phyloP scores from a whole-genome alignment of 768 basidiomycete genomes.

The Hirschioporus abietinus region DNA sequence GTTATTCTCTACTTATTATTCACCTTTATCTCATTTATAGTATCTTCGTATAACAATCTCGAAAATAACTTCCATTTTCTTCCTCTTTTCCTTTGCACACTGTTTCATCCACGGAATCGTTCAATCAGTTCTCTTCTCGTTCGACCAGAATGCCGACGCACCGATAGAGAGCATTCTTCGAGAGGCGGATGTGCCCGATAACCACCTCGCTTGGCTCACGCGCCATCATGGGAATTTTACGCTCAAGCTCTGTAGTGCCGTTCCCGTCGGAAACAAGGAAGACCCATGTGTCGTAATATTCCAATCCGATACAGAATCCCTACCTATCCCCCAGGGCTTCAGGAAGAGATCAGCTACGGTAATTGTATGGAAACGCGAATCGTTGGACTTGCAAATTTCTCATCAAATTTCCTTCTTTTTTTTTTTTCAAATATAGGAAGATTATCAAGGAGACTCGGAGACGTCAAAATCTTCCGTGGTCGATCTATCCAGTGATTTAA shows the following conservation, averaged over 20 bases:
- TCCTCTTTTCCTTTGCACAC: slow-evolving; percentile 44
- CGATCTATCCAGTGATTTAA: neutral
- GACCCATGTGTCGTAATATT: slow-evolving; percentile 15
- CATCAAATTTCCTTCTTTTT: too few relatives aligned
- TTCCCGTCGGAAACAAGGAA: slow-evolving; percentile 29
- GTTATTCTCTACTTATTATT: neutral
- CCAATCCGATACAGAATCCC: slow-evolving; percentile 3
- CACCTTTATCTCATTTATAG: slow-evolving; percentile 12
- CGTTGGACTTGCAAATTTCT: neutral
- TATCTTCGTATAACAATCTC: slow-evolving; percentile 27
- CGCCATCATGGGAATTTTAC: slow-evolving; percentile 23
- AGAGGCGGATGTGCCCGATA: slow-evolving; percentile 28
- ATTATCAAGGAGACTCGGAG: neutral
- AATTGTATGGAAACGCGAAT: neutral
- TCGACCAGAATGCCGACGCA: slow-evolving; percentile 36
- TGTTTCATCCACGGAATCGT: slow-evolving; percentile 49
- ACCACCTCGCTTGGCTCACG: slow-evolving; percentile 26
- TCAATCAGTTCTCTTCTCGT: slow-evolving; percentile 41
- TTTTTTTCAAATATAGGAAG: neutral
- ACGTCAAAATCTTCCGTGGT: neutral
- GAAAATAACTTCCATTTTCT: slow-evolving; percentile 34
- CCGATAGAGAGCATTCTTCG: slow-evolving; percentile 34
- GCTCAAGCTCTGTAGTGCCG: slow-evolving; percentile 39
- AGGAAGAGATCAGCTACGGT: neutral
- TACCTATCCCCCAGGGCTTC: neutral